Base-by-base conservation (phyloP, 2,329 filamentous ascomycete genomes). In the Colletotrichum brevisporum region DNA sequence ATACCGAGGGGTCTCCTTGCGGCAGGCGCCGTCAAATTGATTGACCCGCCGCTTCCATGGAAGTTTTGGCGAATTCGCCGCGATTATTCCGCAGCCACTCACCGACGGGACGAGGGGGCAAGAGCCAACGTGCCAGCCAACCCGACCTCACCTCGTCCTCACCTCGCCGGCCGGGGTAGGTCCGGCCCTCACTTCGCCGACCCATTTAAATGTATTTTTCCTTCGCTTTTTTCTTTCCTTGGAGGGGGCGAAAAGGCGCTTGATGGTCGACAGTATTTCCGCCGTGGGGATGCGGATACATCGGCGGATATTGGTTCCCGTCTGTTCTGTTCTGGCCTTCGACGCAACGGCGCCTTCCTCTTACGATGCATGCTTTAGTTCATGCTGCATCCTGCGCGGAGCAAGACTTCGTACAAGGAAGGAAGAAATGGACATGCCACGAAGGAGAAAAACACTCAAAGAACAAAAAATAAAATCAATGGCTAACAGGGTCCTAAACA, bases 31-130 rank as follows among this genome's bases (percentile, higher is more conserved):
- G 15, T 12, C 21, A 63, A 54, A 63, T 51, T 45, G 51, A 47
- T 27, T 3, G 64, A 52, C 53, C 59, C 64, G 58, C 58, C 51
- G 27, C 48, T 21, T 39, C 43, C 51, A 18, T 56, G 18, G 31
- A 36, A 36, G 31, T 36, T 36, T 36, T 36, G 31, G 21, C 21
- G 24, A 67, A 63, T 67, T 64, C 59, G 52, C 65, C 65, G 65
- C 31, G 60, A 36, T 68, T 68, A 55, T 54, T 65, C 48, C 65
- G 60, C 48, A 68, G 54, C 60, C 60, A 64, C 45, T 58, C 41
- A 41, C 52, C 60, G 51, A 55, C 60, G n/a, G 21, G 43, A 18
- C 60, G 51, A 55, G 51, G n/a, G 43, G 31, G n/a, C 39, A 9
- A 31, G 21, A 50, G 18, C 47, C 47, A 31, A 36, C 36, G 21